These are phyloP conservation scores for Fraxinus nigra DNA, from an alignment of 305 asterid genomes.

Conservation along the genomic window DNA sequence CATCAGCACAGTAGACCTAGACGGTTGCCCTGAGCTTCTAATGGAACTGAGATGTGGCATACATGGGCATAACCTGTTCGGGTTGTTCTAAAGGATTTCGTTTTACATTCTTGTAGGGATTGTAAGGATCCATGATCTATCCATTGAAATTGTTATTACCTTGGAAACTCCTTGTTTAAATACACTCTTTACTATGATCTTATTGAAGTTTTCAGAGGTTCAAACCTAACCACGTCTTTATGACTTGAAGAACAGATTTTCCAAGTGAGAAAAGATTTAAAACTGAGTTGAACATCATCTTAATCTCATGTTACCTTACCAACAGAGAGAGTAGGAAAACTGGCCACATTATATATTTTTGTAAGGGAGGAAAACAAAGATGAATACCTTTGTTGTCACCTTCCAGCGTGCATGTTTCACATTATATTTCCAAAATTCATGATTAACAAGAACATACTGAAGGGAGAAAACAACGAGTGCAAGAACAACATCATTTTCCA, in stretches of 20 bases:
- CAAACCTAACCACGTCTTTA: not conserved
- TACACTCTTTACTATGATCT: not conserved
- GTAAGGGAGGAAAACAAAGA: conserved; percentile 25
- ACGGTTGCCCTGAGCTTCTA: not conserved
- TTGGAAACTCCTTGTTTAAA: not conserved
- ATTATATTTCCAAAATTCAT: conserved; percentile 85
- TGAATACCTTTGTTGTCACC: conserved; percentile 80
- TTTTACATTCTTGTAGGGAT: not conserved
- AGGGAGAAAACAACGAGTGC: conserved; percentile 82
- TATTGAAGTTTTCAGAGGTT: not conserved
- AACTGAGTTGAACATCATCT: not conserved
- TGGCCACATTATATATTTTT: not conserved
- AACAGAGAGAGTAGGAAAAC: not conserved
- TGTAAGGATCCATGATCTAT: not conserved
- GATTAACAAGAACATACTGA: conserved; percentile 90
- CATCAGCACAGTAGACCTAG: not conserved
- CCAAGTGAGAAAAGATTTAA: not conserved
- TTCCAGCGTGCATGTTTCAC: conserved; percentile 88
- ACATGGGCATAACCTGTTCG: not conserved
- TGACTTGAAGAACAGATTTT: not conserved
- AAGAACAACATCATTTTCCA: conserved; percentile 67
- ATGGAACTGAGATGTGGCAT: not conserved
- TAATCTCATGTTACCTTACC: conserved; percentile 3
- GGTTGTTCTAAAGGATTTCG: not conserved
- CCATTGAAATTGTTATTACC: not conserved